These are phyloP conservation scores for Podospora appendiculata DNA, from an alignment of 495 filamentous ascomycete species.

Conservation along the genomic window DNA sequence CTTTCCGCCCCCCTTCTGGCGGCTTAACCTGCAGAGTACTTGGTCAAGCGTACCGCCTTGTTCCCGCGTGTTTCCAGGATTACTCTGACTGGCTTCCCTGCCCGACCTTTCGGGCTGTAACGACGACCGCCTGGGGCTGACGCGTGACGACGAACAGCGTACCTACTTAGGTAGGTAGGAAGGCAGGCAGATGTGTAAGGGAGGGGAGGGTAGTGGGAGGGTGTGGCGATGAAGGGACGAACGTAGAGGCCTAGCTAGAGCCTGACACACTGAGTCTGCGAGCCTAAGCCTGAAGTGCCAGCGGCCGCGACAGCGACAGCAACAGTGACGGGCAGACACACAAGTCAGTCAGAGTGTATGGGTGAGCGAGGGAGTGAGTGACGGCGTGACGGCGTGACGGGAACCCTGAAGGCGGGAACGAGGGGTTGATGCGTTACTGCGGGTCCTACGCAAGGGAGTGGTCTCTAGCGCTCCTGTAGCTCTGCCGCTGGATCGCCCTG, in stretches of 20 bases:
- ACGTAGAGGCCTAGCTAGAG: constrained; percentile 16
- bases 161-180: too few relatives aligned
- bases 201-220: constrained; percentile 1
- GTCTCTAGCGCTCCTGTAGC: constrained; percentile 17
- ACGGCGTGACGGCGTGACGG: not conserved
- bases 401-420: constrained; percentile 13
- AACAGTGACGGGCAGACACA: too few relatives aligned
- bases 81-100: constrained; percentile 36
- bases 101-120: constrained; percentile 40
- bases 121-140: constrained; percentile 27
- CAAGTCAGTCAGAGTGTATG: too few relatives aligned
- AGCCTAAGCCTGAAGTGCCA: constrained; percentile 18
- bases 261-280: constrained; percentile 1
- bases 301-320: too few relatives aligned
- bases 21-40: constrained; percentile 39
- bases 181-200: constrained; percentile 6
- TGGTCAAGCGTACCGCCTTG: constrained; percentile 36
- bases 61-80: constrained; percentile 27
- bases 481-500: constrained; percentile 20
- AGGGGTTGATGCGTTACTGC: constrained; percentile 18
- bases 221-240: constrained; percentile 15
- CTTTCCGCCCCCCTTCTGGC: constrained; percentile 22
- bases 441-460: constrained; percentile 16
- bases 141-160: constrained; percentile 11
- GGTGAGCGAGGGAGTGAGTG: too few relatives aligned